Base-by-base conservation (phyloP, 2,329 filamentous ascomycete genomes). In the Arthroderma uncinatum region DNA sequence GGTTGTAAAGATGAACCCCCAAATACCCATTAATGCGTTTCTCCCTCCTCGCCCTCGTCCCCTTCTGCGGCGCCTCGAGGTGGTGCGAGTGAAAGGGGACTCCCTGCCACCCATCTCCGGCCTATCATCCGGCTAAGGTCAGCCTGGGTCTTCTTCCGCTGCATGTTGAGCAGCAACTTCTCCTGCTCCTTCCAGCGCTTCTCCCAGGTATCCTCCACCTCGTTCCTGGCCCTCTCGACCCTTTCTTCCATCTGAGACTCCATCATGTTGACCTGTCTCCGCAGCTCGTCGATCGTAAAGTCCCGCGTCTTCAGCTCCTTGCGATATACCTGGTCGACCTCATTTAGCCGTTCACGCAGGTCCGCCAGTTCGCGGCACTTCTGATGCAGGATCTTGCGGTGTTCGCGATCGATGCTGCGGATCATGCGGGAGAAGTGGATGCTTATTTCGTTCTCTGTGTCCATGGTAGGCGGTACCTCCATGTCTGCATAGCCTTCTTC, bases 191-290 rank as follows among this genome's bases (percentile, higher is more conserved):
- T 69, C 70, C 69, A 72, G 25, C 68, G 55, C 10, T 53, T 59
- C 58, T 71, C 67, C 70, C 69, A 71, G 23, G 65, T 42, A 55
- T 70, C 68, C 55, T 71, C 69, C 2, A 71, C 64, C 40, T 66
- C 62, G 57, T 70, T 64, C 34, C 64, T 58, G 16, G 68, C 67
- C 53, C 61, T 66, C 56, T 71, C 67, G 10, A 70, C 59, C 37
- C 59, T 60, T 2, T 30, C 55, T 30, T 66, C 59, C 36, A 65
- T 56, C 52, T 61, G 58, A 53, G 64, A 63, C 34, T 67, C 60
- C 36, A 67, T 47, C 52, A 58, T 58, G 21, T 58, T 55, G 7
- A 67, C 60, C 42, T 63, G 53, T 36, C 59, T 59, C 36, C 62
- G 63, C 1, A 68, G 61, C 52, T 68, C 67, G 28, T 68, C 66